Conservation (phyloP, 78 protist genomes). For the Anaeramoeba flamelloides region DNA sequence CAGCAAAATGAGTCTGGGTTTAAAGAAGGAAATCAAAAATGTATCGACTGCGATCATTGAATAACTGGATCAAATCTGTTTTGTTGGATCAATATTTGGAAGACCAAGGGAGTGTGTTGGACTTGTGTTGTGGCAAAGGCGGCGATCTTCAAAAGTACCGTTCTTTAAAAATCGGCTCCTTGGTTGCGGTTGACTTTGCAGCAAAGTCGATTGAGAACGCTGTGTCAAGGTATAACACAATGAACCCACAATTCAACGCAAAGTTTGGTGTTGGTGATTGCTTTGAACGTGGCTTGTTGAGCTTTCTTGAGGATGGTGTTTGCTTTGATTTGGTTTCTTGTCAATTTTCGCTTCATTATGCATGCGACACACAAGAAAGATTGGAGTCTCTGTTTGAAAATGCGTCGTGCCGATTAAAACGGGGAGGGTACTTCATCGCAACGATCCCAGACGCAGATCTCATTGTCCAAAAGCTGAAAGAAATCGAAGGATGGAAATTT, state of each 20-base stretch:
- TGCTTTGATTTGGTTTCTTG: constrained; percentile 46
- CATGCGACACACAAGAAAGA: constrained; percentile 36
- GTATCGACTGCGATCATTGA: constrained; percentile 23
- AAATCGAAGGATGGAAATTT: too few species aligned
- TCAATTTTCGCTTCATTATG: constrained; percentile 53
- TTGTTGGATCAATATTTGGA: constrained; percentile 24
- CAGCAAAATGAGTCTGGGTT: too few species aligned
- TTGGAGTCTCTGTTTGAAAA: constrained; percentile 32
- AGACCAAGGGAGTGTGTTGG: constrained; percentile 22
- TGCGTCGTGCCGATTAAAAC: constrained; percentile 25
- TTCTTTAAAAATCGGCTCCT: constrained; percentile 24
- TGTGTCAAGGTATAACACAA: background rate
- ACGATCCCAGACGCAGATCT: too few species aligned
- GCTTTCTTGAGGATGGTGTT: background rate
- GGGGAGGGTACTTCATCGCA: too few species aligned
- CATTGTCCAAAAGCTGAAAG: too few species aligned
- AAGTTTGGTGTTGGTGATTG: too few species aligned
- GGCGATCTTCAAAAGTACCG: constrained; percentile 53
- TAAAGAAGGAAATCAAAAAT: too few species aligned
- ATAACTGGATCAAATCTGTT: constrained; percentile 50
- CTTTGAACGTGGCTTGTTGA: too few species aligned
- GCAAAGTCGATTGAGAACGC: constrained; percentile 32
- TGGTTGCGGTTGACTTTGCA: constrained; percentile 37
- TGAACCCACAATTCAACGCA: too few species aligned
- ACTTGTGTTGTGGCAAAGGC: constrained; percentile 43